A percentile compares a stretch with the other conserved stretches of the same genome.
Conservation (phyloP, 2,329 filamentous ascomycete genomes). For the Ceratocystis harringtonii region DNA sequence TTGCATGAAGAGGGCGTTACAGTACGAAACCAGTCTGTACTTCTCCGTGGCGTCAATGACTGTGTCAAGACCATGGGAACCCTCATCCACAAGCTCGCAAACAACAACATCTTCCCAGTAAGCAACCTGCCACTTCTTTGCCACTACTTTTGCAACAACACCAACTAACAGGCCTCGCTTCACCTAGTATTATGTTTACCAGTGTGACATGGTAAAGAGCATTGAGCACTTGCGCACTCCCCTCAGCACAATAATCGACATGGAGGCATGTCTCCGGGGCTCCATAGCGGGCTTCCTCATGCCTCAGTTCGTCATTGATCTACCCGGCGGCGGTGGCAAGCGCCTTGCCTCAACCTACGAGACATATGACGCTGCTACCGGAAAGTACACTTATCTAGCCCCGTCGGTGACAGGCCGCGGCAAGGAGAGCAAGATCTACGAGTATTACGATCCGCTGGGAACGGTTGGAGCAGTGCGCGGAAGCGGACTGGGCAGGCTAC, state of each 20-base stretch:
- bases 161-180: neutral
- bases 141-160: neutral
- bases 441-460: constrained; percentile 40
- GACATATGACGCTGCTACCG: constrained; percentile 38
- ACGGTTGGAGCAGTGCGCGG: too few relatives aligned
- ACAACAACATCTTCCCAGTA: constrained; percentile 43
- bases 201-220: constrained; percentile 46
- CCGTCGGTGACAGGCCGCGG: constrained; percentile 35
- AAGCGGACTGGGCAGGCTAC: too few relatives aligned
- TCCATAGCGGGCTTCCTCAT: constrained; percentile 48
- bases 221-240: constrained; percentile 49
- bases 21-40: constrained; percentile 41
- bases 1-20: constrained; percentile 29
- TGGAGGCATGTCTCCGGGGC: constrained; percentile 43
- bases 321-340: constrained; percentile 49
- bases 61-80: constrained; percentile 35
- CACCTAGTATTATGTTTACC: constrained; percentile 49
- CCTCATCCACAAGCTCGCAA: constrained; percentile 38
- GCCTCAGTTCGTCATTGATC: constrained; percentile 47
- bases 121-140: constrained; percentile 18
- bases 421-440: constrained; percentile 36
- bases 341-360: constrained; percentile 39
- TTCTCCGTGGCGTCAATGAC: constrained; percentile 46
- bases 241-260: constrained; percentile 40
- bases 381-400: constrained; percentile 40